A percentile compares a stretch with the other conserved stretches of the same genome.
phyloP scores from a whole-genome alignment of 2,329 filamentous ascomycete genomes.

The Neurospora crassa region DNA sequence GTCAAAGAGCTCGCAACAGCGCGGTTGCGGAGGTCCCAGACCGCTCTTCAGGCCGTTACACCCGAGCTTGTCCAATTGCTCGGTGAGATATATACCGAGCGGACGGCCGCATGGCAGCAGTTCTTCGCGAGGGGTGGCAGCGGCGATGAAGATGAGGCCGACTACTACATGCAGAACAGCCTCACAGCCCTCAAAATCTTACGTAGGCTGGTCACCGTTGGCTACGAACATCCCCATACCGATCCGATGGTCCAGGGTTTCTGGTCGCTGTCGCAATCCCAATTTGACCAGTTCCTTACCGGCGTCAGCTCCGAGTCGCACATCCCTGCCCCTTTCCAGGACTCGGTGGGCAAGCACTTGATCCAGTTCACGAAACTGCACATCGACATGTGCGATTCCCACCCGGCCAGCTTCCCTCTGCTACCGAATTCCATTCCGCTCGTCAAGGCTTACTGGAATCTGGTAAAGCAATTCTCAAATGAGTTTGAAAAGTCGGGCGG shows the following conservation, averaged over 20 bases:
- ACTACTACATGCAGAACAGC: conserved; percentile 65
- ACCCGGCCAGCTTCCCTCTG: conserved; percentile 73
- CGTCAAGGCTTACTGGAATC: conserved; percentile 74
- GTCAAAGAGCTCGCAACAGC: conserved; percentile 86
- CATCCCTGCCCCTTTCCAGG: conserved; percentile 43
- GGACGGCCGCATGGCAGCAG: conserved; percentile 58
- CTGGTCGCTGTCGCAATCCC: conserved; percentile 68
- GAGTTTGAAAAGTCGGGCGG: conserved; percentile 56
- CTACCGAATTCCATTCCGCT: conserved; percentile 72
- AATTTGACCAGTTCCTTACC: conserved; percentile 67
- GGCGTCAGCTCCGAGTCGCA: conserved; percentile 50
- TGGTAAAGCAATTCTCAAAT: conserved; percentile 68
- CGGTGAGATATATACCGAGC: conserved; percentile 66
- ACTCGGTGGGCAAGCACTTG: conserved; percentile 72
- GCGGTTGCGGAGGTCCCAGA: conserved; percentile 63
- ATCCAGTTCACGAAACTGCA: conserved; percentile 89
- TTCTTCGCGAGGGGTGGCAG: conserved; percentile 45
- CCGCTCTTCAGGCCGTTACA: conserved; percentile 65
- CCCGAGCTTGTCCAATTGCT: conserved; percentile 79
- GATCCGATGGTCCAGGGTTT: conserved; percentile 67
- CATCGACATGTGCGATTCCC: conserved; percentile 69
- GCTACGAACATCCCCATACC: conserved; percentile 77
- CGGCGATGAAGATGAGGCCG: conserved; percentile 48
- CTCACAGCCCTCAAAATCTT: conserved; percentile 70
- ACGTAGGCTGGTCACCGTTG: conserved; percentile 66